A percentile compares a stretch with the other conserved stretches of the same genome.
phyloP scores from a whole-genome alignment of 2,329 filamentous ascomycete genomes.

The Blastomyces parvus region DNA sequence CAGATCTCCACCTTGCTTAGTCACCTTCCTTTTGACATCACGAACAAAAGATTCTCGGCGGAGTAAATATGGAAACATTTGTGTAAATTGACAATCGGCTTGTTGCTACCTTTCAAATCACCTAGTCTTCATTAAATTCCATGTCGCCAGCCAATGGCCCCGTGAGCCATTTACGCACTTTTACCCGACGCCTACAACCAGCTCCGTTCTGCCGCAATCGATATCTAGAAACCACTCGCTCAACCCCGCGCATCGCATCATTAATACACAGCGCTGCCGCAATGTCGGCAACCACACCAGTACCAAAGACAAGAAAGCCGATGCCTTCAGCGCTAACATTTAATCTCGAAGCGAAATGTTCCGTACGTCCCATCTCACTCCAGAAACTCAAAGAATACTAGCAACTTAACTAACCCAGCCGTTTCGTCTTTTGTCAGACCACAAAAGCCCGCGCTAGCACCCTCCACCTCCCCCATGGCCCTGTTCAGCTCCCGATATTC shows the following conservation, averaged over 20 bases:
- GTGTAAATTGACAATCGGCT: not conserved
- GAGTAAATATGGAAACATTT: not conserved
- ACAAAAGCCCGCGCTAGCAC: constrained; percentile 87
- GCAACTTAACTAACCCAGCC: not conserved
- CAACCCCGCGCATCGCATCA: not conserved
- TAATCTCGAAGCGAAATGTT: constrained; percentile 68
- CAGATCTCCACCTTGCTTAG: not conserved
- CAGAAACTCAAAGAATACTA: not conserved
- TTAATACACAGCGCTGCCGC: not conserved
- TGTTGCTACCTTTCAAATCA: not conserved
- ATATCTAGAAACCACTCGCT: not conserved
- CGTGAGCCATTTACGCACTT: not conserved
- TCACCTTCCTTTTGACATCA: not conserved
- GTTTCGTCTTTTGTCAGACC: constrained; percentile 42
- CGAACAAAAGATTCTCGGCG: not conserved
- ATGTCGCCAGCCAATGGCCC: not conserved
- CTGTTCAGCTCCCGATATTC: constrained; percentile 83
- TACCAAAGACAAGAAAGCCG: constrained; percentile 19
- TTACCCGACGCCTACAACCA: not conserved
- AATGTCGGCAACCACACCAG: not conserved
- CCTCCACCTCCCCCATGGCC: constrained; percentile 81
- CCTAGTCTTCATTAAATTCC: not conserved
- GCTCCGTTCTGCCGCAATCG: not conserved
- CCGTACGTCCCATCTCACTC: constrained; percentile 46
- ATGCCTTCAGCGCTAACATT: constrained; percentile 61